These are phyloP conservation scores for Diaporthe velutina DNA, from an alignment of 2,329 filamentous ascomycete species.

Conservation along the genomic window DNA sequence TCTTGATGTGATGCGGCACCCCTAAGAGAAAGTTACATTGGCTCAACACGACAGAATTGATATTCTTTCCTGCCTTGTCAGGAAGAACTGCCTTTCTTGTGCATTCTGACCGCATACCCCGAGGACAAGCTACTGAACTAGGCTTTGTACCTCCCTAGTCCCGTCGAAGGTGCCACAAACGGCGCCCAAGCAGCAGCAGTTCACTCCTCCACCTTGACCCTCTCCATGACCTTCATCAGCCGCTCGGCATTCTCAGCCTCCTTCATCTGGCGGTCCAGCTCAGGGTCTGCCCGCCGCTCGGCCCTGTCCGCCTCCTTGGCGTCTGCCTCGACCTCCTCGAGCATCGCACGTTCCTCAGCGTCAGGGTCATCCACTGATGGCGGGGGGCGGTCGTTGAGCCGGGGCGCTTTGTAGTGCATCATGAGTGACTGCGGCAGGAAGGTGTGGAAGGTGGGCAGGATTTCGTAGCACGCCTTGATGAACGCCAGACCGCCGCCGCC, in stretches of 20 bases:
- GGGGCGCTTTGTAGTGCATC: slow-evolving; percentile 73
- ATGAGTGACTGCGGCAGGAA: slow-evolving; percentile 79
- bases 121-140: neutral
- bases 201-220: slow-evolving; percentile 28
- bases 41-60: neutral
- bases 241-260: slow-evolving; percentile 18
- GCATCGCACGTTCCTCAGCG: slow-evolving; percentile 45
- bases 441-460: slow-evolving; percentile 73
- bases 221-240: slow-evolving; percentile 35
- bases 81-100: too few species aligned
- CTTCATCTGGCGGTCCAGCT: slow-evolving; percentile 30
- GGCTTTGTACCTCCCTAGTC: neutral
- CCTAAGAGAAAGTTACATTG: neutral
- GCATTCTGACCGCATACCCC: neutral
- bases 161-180: neutral
- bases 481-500: slow-evolving; percentile 68
- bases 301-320: slow-evolving; percentile 41
- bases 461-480: slow-evolving; percentile 68
- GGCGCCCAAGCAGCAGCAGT: too few species aligned
- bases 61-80: neutral
- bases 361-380: slow-evolving; percentile 57
- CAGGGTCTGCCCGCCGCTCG: slow-evolving; percentile 35
- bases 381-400: slow-evolving; percentile 57
- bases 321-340: slow-evolving; percentile 29
- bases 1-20: neutral